Evolutionary conservation across 257 asterid species (phyloP).

Genomic region (Rhazya stricta): DNA sequence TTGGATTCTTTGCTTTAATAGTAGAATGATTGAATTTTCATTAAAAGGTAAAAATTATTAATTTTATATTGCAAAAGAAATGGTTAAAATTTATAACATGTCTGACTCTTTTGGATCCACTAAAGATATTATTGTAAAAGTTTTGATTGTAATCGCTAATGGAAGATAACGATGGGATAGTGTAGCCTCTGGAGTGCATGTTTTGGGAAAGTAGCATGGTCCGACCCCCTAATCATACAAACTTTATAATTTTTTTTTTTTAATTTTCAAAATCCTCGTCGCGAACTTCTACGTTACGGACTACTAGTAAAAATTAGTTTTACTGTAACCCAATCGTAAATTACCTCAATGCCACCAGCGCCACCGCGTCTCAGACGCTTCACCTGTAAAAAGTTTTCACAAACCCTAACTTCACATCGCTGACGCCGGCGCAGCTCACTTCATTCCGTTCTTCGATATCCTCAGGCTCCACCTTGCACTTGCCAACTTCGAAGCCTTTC

Average conservation of each 20-base stretch:
- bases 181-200: too few species aligned
- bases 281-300: background rate
- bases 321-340: background rate
- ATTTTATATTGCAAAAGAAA: too few species aligned
- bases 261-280: background rate
- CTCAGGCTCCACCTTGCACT: background rate
- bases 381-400: background rate
- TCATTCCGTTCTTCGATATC: background rate
- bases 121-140: too few species aligned
- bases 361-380: constrained; percentile 1
- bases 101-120: too few species aligned
- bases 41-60: too few species aligned
- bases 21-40: too few species aligned
- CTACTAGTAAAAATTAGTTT: background rate
- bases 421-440: background rate
- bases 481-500: background rate
- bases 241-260: background rate
- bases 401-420: background rate
- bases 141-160: too few species aligned
- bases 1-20: too few species aligned
- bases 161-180: too few species aligned
- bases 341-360: background rate
- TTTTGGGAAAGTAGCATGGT: too few species aligned
- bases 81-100: too few species aligned
- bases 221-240: too few species aligned